Conservation (phyloP, 2,329 filamentous ascomycete genomes). For the Xylaria sp. region DNA sequence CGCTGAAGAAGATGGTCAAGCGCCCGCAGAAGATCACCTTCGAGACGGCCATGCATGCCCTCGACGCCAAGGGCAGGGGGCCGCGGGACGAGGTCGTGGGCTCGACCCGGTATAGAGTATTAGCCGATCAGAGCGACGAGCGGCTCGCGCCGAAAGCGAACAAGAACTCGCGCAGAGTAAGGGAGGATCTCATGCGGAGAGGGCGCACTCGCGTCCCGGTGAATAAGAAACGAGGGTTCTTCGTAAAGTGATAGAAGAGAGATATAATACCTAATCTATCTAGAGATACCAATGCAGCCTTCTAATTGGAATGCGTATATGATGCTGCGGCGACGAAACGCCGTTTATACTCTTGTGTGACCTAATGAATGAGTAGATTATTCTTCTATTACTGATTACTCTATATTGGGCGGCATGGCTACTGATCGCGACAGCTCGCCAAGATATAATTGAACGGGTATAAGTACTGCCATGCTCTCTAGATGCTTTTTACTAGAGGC, state of each 20-base stretch:
- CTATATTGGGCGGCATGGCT: too few species aligned
- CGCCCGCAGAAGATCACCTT: conserved; percentile 59
- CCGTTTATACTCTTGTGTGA: too few species aligned
- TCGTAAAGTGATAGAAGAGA: conserved; percentile 51
- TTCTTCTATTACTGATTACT: conserved; percentile 4
- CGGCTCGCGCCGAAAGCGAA: conserved; percentile 61
- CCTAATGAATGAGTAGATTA: too few species aligned
- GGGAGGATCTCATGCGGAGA: conserved; percentile 60
- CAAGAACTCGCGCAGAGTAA: conserved; percentile 56
- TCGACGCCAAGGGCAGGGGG: conserved; percentile 54
- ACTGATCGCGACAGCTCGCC: not conserved
- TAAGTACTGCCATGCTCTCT: too few species aligned
- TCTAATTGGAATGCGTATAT: not conserved
- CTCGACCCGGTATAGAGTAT: conserved; percentile 63
- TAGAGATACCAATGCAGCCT: conserved; percentile 19
- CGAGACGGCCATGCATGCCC: conserved; percentile 53
- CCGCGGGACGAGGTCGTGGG: conserved; percentile 63
- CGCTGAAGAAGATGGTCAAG: conserved; percentile 43
- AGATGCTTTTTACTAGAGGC: too few species aligned
- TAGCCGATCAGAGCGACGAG: conserved; percentile 58
- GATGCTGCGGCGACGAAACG: too few species aligned
- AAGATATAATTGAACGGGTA: too few species aligned
- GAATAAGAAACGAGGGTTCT: conserved; percentile 58
- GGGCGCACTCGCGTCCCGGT: conserved; percentile 51
- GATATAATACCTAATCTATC: not conserved